phyloP scores from a whole-genome alignment of 805 yeast genomes.

The Tetrapisispora arboricola region DNA sequence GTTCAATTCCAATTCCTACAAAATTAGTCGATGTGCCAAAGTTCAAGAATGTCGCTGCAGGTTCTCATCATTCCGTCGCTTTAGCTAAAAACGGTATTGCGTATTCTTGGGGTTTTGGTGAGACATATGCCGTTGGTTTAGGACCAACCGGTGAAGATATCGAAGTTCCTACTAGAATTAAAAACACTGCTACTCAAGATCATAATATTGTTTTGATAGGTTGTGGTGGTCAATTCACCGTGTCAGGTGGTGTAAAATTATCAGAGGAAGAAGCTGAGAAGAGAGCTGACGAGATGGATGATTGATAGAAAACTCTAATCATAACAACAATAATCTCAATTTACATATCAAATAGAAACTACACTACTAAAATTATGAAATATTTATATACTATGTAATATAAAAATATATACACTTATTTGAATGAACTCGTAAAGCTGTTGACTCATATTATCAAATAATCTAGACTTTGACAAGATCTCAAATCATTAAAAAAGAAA shows the following conservation, averaged over 20 bases:
- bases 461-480: too few relatives aligned
- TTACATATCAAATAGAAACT: neutral
- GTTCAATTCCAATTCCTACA: conserved; percentile 83
- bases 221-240: conserved; percentile 96
- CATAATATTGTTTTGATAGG: conserved; percentile 63
- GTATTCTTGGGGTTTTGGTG: conserved; percentile 97
- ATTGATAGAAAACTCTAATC: too few relatives aligned
- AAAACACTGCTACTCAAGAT: conserved; percentile 85
- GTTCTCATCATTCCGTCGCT: conserved; percentile 89
- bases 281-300: conserved; percentile 42
- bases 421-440: too few relatives aligned
- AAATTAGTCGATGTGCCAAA: conserved; percentile 48
- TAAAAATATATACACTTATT: neutral
- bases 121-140: conserved; percentile 90
- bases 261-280: conserved; percentile 33
- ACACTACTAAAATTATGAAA: neutral
- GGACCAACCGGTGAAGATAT: conserved; percentile 85
- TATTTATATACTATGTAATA: too few relatives aligned
- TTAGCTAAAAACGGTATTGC: conserved; percentile 74
- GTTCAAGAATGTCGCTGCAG: conserved; percentile 56
- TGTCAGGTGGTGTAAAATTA: conserved; percentile 62
- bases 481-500: too few relatives aligned
- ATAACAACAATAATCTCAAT: too few relatives aligned
- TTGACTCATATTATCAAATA: too few relatives aligned
- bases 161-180: conserved; percentile 77